Conservation (phyloP, 371 early-diverging fungal genomes). For the Mucor velutinosus region DNA sequence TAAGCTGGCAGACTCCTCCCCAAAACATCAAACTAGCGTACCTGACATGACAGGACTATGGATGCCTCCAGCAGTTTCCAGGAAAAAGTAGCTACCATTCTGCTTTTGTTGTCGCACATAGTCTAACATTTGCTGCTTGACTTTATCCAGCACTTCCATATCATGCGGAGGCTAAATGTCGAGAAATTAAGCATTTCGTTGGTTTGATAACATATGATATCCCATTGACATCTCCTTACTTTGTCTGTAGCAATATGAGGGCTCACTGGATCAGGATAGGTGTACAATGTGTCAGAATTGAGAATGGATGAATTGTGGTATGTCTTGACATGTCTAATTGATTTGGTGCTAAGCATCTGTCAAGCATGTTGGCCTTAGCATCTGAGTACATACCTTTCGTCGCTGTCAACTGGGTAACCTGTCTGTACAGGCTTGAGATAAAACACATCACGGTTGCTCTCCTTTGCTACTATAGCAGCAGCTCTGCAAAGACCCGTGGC, state of each 20-base stretch:
- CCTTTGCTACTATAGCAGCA: conserved; percentile 51
- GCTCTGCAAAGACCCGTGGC: conserved; percentile 69
- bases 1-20: not conserved
- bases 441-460: conserved; percentile 51
- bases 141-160: conserved; percentile 46
- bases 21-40: conserved; percentile 19
- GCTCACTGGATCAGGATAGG: conserved; percentile 77
- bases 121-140: conserved; percentile 42
- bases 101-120: conserved; percentile 30
- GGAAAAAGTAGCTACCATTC: conserved; percentile 53
- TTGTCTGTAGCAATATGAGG: conserved; percentile 72
- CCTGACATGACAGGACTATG: conserved; percentile 82
- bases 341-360: not conserved
- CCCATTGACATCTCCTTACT: conserved; percentile 31
- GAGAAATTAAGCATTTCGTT: not conserved
- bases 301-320: conserved; percentile 41
- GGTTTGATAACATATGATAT: not conserved
- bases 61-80: conserved; percentile 79
- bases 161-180: conserved; percentile 49
- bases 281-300: conserved; percentile 58
- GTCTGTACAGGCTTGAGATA: conserved; percentile 88
- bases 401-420: conserved; percentile 80
- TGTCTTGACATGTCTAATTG: conserved; percentile 60
- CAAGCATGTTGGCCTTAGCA: not conserved
- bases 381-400: conserved; percentile 57